Conservation (phyloP, 23 red algal species). For the Gracilaria gracilis region DNA sequence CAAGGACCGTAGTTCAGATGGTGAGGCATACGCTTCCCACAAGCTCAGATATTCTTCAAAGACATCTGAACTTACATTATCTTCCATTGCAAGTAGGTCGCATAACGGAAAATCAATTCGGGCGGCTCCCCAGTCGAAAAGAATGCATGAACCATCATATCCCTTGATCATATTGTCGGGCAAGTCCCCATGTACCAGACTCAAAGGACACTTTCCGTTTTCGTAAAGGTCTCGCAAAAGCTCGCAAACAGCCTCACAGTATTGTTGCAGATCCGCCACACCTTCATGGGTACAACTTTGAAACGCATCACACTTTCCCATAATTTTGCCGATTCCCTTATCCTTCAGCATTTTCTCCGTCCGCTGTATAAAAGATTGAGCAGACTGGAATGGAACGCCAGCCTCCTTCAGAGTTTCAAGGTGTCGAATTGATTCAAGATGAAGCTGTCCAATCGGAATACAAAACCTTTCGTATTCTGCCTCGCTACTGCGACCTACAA, state of each 20-base stretch:
- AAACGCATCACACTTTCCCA: not conserved
- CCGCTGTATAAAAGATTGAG: not conserved
- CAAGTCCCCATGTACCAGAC: not conserved
- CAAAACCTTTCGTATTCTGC: not conserved
- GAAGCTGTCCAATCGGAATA: not conserved
- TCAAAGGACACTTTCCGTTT: not conserved
- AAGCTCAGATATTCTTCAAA: too few relatives aligned
- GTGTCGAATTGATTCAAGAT: not conserved
- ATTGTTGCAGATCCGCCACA: not conserved
- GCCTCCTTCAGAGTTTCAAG: conserved; percentile 5
- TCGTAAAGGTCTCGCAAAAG: not conserved
- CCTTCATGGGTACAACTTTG: not conserved
- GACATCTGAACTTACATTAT: too few relatives aligned
- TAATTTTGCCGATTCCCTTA: not conserved
- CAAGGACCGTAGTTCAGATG: too few relatives aligned
- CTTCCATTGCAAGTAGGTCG: too few relatives aligned
- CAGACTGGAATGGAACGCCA: not conserved
- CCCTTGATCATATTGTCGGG: not conserved
- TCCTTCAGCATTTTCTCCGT: not conserved
- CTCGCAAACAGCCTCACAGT: not conserved
- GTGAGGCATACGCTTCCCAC: too few relatives aligned
- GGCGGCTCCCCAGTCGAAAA: not conserved
- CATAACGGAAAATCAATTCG: not conserved
- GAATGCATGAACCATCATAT: not conserved
- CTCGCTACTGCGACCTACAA: not conserved